Evolutionary conservation across 176 grass and related monocot genomes (phyloP), one percentile per base, ranked within the genome.

Genomic region (Cocos nucifera): DNA sequence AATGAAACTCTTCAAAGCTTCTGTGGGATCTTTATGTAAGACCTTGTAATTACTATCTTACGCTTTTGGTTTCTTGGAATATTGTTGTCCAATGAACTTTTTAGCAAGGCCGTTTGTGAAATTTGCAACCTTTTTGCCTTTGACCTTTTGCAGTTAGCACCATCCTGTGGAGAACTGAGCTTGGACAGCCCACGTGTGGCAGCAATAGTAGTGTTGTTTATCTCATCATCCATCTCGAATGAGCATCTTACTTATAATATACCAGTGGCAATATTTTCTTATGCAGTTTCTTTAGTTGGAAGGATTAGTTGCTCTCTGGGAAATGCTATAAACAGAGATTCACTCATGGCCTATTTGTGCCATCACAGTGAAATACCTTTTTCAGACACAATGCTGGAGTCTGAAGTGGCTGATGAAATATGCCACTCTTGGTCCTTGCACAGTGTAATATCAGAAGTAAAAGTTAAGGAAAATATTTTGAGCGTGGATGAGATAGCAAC

Each of bases 181-280:
- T 80, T 91, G 72, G 92, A 91, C 53, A 91, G 76, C 61, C 66
- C 64, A 66, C 78, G 72, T 53, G 67, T 85, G 19, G 82, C 85
- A 68, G 83, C 80, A 71, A 80, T 79, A 55, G 50, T 97, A 52
- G 63, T 91, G 30, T 67, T 91, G 28, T 91, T 78, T 71, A 78
- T 97, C 55, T 86, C 79, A 10, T 78, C 76, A 63, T 22, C 76
- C 64, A 80, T 83, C 60, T 84, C 73, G 67, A 64, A 76, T 63
- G 58, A 82, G 49, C 70, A 82, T 51, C 74, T 65, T 39, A 61
- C 72, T 69, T 35, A 64, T 52, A 64, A 88, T 74, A 88, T 79
- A 63, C 92, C 87, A n/a, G 54, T 50, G 15, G 64, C 66, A 64
- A 70, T 97, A 73, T 88, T 83, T 73, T 80, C 72, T 70, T 81